A percentile compares a stretch with the other conserved stretches of the same genome.
phyloP scores from a whole-genome alignment of 768 basidiomycete genomes.

The Suillus plorans region DNA sequence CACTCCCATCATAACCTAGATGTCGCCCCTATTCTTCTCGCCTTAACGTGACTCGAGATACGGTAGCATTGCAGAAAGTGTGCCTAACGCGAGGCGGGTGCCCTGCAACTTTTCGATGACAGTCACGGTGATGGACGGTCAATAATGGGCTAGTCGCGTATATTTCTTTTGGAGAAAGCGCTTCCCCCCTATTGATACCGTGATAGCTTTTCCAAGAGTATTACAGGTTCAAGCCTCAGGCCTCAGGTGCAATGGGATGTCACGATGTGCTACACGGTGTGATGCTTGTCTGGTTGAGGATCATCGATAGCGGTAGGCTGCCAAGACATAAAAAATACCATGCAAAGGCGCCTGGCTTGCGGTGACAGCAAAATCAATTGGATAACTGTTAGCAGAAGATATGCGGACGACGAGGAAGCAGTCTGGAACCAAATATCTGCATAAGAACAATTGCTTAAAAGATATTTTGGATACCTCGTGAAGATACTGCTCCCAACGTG shows the following conservation, averaged over 20 bases:
- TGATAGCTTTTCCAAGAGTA: neutral
- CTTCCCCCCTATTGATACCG: neutral
- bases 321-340: neutral
- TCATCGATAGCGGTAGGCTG: neutral
- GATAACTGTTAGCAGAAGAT: neutral
- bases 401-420: neutral
- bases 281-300: neutral
- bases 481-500: neutral
- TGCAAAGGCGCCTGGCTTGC: neutral
- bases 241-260: neutral
- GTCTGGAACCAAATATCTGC: neutral
- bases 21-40: neutral
- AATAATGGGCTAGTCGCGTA: neutral
- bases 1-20: neutral
- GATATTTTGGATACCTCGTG: neutral
- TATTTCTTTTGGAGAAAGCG: neutral
- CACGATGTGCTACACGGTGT: neutral
- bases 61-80: neutral
- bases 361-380: neutral
- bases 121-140: neutral
- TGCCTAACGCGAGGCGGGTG: neutral
- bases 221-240: neutral
- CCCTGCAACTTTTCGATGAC: neutral
- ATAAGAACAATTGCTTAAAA: neutral
- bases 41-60: neutral